These are phyloP conservation scores for Mycena amicta DNA, from an alignment of 768 basidiomycete genomes.

Conservation along the genomic window DNA sequence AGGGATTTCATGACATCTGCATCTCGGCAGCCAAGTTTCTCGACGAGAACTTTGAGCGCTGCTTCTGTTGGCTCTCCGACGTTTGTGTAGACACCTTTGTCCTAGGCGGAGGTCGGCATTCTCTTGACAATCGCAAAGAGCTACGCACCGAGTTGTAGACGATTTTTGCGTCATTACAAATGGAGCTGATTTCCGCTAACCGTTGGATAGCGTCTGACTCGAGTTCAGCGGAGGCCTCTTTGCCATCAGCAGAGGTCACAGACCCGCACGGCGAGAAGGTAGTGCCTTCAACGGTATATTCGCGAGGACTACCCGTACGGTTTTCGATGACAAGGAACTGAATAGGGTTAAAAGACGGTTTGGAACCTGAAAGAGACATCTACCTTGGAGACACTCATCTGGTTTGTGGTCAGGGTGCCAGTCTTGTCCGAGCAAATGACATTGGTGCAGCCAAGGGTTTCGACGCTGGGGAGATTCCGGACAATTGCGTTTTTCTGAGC, in stretches of 20 bases:
- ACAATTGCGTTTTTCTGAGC: slow-evolving; percentile 99
- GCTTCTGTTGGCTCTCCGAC: slow-evolving; percentile 98
- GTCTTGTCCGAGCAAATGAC: slow-evolving; percentile 99
- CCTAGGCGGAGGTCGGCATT: slow-evolving; percentile 45
- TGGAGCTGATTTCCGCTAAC: slow-evolving; percentile 86
- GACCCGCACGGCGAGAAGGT: slow-evolving; percentile 88
- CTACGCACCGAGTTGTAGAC: slow-evolving; percentile 72
- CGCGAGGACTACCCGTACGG: slow-evolving; percentile 49
- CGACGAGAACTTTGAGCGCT: slow-evolving; percentile 90
- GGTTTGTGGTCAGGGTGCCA: slow-evolving; percentile 92
- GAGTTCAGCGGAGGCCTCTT: slow-evolving; percentile 57
- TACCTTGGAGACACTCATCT: slow-evolving; percentile 92
- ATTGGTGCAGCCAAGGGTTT: slow-evolving; percentile 96
- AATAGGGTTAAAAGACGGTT: slow-evolving; percentile 13
- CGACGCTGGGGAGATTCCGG: slow-evolving; percentile 92
- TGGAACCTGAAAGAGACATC: neutral
- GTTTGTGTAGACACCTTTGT: slow-evolving; percentile 76
- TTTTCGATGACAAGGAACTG: slow-evolving; percentile 81
- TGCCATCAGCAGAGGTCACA: slow-evolving; percentile 68
- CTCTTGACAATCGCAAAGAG: neutral
- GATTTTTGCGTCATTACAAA: slow-evolving; percentile 94
- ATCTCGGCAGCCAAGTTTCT: slow-evolving; percentile 86
- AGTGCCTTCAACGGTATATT: slow-evolving; percentile 87
- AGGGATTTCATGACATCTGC: slow-evolving; percentile 59
- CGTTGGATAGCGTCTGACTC: slow-evolving; percentile 74